Conservation (phyloP, 2,329 filamentous ascomycete genomes). For the Cytospora piceae region DNA sequence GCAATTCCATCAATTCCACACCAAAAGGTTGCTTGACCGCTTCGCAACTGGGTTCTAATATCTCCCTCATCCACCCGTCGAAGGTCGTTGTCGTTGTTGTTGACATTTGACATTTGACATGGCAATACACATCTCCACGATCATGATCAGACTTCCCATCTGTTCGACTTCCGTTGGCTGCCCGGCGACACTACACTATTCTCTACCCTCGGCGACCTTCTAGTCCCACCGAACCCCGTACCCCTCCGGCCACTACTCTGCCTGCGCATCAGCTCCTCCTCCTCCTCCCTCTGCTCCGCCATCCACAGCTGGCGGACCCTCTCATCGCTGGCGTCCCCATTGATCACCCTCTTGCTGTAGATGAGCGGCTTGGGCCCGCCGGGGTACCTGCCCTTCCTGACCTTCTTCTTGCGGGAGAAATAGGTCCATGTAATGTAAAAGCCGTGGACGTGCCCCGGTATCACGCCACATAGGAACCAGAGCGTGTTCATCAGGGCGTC, state of each 20-base stretch:
- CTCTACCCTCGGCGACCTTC: background rate
- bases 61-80: background rate
- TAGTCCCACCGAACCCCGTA: background rate
- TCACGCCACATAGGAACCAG: slow-evolving; percentile 31
- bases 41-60: background rate
- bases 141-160: background rate
- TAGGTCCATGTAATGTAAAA: slow-evolving; percentile 29
- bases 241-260: slow-evolving; percentile 3
- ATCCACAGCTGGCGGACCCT: slow-evolving; percentile 24
- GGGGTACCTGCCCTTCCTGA: slow-evolving; percentile 26
- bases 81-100: background rate
- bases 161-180: background rate
- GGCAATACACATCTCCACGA: background rate
- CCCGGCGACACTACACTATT: background rate
- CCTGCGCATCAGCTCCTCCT: slow-evolving; percentile 12
- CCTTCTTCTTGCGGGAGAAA: slow-evolving; percentile 27
- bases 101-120: background rate
- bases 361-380: slow-evolving; percentile 26
- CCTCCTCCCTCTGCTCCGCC: slow-evolving; percentile 21
- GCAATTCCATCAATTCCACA: background rate
- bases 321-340: slow-evolving; percentile 27
- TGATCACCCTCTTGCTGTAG: slow-evolving; percentile 25
- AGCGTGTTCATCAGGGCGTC: slow-evolving; percentile 55
- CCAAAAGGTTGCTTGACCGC: background rate
- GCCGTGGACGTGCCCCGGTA: slow-evolving; percentile 29